Percentiles rank a stretch among this genome's conserved stretches.
Conservation (phyloP, 495 filamentous ascomycete species). For the Annulohypoxylon maeteangense region DNA sequence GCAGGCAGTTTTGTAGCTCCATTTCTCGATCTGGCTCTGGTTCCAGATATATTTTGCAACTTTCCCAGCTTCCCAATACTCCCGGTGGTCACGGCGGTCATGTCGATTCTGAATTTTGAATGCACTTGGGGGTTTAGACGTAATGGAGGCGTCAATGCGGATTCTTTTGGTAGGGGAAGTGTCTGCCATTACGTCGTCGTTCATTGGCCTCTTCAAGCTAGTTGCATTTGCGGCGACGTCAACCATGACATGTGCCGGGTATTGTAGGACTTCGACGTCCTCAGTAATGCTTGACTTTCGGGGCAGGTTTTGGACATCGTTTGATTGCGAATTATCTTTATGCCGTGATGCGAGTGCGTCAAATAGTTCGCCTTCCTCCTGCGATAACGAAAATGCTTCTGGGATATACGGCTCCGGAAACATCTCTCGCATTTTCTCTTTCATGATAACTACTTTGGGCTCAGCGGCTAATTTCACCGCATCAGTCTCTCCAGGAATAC, state of each 20-base stretch:
- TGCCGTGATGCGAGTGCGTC: conserved; percentile 38
- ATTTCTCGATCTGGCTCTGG: conserved; percentile 42
- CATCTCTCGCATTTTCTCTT: conserved; percentile 55
- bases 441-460: conserved; percentile 47
- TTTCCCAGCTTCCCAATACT: conserved; percentile 44
- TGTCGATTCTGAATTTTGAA: conserved; percentile 34
- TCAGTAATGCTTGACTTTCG: conserved; percentile 31
- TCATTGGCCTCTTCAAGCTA: conserved; percentile 29
- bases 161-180: conserved; percentile 24
- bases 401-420: conserved; percentile 58
- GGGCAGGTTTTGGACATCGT: conserved; percentile 8
- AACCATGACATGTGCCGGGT: conserved; percentile 34
- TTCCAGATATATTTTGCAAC: conserved; percentile 47
- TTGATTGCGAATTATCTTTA: conserved; percentile 23
- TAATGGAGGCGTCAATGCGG: conserved; percentile 17
- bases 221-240: conserved; percentile 15
- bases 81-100: conserved; percentile 38
- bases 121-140: conserved; percentile 10
- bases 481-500: background rate
- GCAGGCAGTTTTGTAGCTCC: conserved; percentile 29
- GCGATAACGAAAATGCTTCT: conserved; percentile 52
- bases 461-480: conserved; percentile 19
- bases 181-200: conserved; percentile 24
- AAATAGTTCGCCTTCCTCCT: conserved; percentile 51
- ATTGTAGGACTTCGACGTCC: conserved; percentile 45